Percentiles rank a stretch among this genome's conserved stretches.
Conservation (phyloP, 306 rosid genomes). For the Vigna mungo region DNA sequence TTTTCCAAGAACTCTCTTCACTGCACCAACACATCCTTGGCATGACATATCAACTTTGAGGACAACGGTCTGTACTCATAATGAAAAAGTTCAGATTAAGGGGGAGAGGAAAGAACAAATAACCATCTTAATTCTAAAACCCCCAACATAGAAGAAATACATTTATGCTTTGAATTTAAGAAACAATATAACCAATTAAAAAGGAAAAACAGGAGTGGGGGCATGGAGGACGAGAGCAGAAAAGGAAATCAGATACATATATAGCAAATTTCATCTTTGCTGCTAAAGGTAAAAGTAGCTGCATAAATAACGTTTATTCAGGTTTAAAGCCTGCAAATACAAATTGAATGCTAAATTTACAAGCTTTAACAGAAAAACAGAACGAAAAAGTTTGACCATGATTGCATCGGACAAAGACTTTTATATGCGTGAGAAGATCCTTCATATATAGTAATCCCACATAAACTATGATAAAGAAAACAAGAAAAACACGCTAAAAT, state of each 20-base stretch:
- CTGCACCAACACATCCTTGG: conserved; percentile 96
- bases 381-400: not conserved
- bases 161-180: conserved; percentile 4
- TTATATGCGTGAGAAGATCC: not conserved
- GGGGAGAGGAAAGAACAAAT: not conserved
- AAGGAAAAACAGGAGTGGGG: not conserved
- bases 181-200: not conserved
- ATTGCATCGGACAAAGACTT: not conserved
- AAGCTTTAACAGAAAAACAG: conserved; percentile 9
- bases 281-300: not conserved
- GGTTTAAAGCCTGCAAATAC: not conserved
- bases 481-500: not conserved
- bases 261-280: not conserved
- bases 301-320: not conserved
- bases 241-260: not conserved
- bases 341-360: not conserved
- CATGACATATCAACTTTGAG: conserved; percentile 99
- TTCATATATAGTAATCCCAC: not conserved
- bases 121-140: not conserved
- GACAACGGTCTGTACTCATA: conserved; percentile 71
- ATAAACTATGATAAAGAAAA: conserved; percentile 18
- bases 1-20: conserved; percentile 90
- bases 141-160: conserved; percentile 7
- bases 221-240: not conserved
- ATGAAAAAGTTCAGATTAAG: not conserved